Percentiles rank a stretch among this genome's conserved stretches.
phyloP scores from a whole-genome alignment of 2,329 filamentous ascomycete species.

The Laburnicola sp. region DNA sequence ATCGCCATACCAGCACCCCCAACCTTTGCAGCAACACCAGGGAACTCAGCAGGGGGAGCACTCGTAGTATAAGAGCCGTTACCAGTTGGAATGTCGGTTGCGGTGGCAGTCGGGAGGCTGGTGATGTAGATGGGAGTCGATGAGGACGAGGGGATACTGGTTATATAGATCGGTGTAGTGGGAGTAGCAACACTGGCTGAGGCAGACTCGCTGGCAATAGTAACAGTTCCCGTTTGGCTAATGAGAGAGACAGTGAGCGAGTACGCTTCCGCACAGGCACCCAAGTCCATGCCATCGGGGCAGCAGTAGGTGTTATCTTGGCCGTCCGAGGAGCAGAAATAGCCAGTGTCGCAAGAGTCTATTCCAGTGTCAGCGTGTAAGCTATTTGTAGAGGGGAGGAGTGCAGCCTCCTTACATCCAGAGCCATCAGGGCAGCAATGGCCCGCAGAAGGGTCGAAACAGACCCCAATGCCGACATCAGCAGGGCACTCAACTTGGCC shows the following conservation, averaged over 20 bases:
- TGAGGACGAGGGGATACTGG: neutral
- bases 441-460: constrained; percentile 57
- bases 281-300: constrained; percentile 58
- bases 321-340: constrained; percentile 64
- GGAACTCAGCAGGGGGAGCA: constrained; percentile 17
- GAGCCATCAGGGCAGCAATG: constrained; percentile 60
- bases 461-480: constrained; percentile 56
- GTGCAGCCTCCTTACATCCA: constrained; percentile 55
- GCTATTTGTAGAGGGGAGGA: neutral
- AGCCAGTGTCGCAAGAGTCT: constrained; percentile 65
- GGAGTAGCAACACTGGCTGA: constrained; percentile 2
- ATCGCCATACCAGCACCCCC: constrained; percentile 21
- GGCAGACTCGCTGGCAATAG: neutral
- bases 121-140: neutral
- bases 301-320: constrained; percentile 62
- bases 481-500: constrained; percentile 57
- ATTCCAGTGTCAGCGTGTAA: constrained; percentile 11
- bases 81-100: constrained; percentile 4
- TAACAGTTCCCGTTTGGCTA: constrained; percentile 45
- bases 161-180: constrained; percentile 15
- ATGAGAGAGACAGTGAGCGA: constrained; percentile 55
- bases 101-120: constrained; percentile 2
- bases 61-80: constrained; percentile 19
- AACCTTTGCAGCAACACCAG: constrained; percentile 19
- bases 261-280: constrained; percentile 58